Evolutionary conservation across 2,329 filamentous ascomycete genomes (phyloP).

Genomic region (Monilinia polystroma): DNA sequence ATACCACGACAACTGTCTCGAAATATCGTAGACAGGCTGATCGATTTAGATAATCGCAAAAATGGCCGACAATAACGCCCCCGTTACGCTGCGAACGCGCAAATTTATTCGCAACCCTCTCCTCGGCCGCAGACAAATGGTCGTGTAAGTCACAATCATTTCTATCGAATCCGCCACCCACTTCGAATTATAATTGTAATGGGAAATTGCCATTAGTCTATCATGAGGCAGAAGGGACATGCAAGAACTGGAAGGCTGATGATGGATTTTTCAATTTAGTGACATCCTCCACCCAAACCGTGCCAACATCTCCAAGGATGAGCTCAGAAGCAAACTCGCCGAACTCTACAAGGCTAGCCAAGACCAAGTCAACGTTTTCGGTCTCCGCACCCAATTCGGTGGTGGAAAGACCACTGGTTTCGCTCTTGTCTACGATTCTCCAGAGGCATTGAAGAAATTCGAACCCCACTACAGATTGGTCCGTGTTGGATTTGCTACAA

Average conservation of each 20-base stretch:
- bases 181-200: constrained; percentile 16
- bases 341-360: constrained; percentile 97
- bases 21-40: constrained; percentile 37
- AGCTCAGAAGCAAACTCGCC: constrained; percentile 92
- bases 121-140: constrained; percentile 98
- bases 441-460: constrained; percentile 99
- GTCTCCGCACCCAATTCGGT: constrained; percentile 98
- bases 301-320: constrained; percentile 98
- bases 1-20: constrained; percentile 38
- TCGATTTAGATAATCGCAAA: constrained; percentile 52
- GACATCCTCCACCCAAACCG: constrained; percentile 99
- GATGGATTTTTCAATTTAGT: constrained; percentile 54
- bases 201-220: not conserved
- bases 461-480: constrained; percentile 98
- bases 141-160: constrained; percentile 72
- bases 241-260: constrained; percentile 27
- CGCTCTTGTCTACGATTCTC: constrained; percentile 96
- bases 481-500: constrained; percentile 85
- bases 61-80: constrained; percentile 82
- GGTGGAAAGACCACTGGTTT: constrained; percentile 99
- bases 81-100: constrained; percentile 91
- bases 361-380: constrained; percentile 97
- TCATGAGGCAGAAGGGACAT: constrained; percentile 19
- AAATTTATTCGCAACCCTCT: constrained; percentile 99
- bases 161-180: constrained; percentile 25